Percentiles rank a stretch among this genome's conserved stretches.
Evolutionary conservation across 2,329 filamentous ascomycete species (phyloP).

Genomic region (Rugonectria rugulosa): DNA sequence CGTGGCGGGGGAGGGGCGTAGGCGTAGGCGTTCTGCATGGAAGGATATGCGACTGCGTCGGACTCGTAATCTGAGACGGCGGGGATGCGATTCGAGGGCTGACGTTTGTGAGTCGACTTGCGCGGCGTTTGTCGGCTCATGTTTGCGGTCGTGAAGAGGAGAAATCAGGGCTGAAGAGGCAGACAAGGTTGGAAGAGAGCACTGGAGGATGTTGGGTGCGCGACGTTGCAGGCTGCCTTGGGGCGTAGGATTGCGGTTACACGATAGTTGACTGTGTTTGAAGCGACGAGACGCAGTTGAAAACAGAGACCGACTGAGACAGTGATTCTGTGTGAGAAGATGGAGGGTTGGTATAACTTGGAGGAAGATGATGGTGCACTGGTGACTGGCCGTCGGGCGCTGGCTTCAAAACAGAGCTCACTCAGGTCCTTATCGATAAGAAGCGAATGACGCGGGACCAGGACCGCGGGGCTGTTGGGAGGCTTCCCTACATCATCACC

Average conservation of each 20-base stretch:
- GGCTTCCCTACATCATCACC: slow-evolving; percentile 30
- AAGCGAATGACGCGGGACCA: slow-evolving; percentile 31
- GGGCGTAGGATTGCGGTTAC: too few relatives aligned
- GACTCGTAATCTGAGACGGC: slow-evolving; percentile 71
- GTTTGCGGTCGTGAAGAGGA: slow-evolving; percentile 22
- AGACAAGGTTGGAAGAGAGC: background rate
- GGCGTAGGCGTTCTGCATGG: slow-evolving; percentile 45
- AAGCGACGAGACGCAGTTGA: too few relatives aligned
- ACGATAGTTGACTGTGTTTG: too few relatives aligned
- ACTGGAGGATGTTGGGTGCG: background rate
- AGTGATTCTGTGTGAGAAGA: too few relatives aligned
- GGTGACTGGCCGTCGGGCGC: slow-evolving; percentile 25
- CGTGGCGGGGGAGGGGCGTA: slow-evolving; percentile 62
- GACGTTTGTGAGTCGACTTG: slow-evolving; percentile 50
- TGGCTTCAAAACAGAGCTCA: slow-evolving; percentile 21
- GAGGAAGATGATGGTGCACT: slow-evolving; percentile 18
- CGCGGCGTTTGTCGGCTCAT: slow-evolving; percentile 57
- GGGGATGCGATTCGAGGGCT: slow-evolving; percentile 50
- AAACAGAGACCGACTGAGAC: too few relatives aligned
- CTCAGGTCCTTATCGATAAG: slow-evolving; percentile 41
- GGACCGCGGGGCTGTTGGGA: slow-evolving; percentile 21
- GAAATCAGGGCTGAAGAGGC: slow-evolving; percentile 1
- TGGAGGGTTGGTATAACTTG: background rate
- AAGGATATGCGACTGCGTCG: slow-evolving; percentile 56
- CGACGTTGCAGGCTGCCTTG: too few relatives aligned